Conservation (phyloP, 192 early-diverging fungal genomes). For the Spizellomyces punctatus region DNA sequence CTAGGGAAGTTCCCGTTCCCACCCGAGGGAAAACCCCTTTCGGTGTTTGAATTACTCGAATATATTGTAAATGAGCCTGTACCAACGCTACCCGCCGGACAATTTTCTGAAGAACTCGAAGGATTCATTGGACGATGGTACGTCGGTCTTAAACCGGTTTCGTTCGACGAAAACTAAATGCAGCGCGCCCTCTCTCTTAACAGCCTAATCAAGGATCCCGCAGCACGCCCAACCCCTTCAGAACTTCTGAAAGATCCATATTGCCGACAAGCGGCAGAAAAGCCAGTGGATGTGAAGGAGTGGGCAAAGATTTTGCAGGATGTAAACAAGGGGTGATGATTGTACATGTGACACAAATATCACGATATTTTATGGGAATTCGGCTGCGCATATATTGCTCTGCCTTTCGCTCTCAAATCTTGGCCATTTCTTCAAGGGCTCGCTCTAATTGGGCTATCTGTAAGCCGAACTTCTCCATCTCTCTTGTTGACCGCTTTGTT, state of each 20-base stretch:
- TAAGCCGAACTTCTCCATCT: too few relatives aligned
- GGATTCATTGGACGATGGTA: slow-evolving; percentile 80
- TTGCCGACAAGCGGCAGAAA: slow-evolving; percentile 12
- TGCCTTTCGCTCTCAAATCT: too few relatives aligned
- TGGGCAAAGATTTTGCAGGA: slow-evolving; percentile 16
- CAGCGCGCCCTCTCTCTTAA: background rate
- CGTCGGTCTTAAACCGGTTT: background rate
- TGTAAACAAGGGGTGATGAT: too few relatives aligned
- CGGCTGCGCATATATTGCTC: too few relatives aligned
- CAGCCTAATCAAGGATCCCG: slow-evolving; percentile 47
- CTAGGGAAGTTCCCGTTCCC: slow-evolving; percentile 93
- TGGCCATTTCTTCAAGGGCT: too few relatives aligned
- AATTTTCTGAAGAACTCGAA: slow-evolving; percentile 70
- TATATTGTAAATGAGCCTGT: slow-evolving; percentile 90
- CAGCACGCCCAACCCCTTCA: slow-evolving; percentile 27
- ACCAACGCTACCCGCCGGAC: slow-evolving; percentile 70
- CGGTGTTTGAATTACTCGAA: slow-evolving; percentile 91
- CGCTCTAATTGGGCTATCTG: too few relatives aligned
- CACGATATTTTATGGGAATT: too few relatives aligned
- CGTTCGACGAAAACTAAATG: background rate
- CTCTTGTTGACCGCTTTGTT: too few relatives aligned
- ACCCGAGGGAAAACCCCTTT: slow-evolving; percentile 71
- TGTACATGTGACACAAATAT: too few relatives aligned
- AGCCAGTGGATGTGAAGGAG: slow-evolving; percentile 26
- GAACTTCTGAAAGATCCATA: slow-evolving; percentile 32